Conservation (phyloP, 441 rosid species). For the Viola pubescens region DNA sequence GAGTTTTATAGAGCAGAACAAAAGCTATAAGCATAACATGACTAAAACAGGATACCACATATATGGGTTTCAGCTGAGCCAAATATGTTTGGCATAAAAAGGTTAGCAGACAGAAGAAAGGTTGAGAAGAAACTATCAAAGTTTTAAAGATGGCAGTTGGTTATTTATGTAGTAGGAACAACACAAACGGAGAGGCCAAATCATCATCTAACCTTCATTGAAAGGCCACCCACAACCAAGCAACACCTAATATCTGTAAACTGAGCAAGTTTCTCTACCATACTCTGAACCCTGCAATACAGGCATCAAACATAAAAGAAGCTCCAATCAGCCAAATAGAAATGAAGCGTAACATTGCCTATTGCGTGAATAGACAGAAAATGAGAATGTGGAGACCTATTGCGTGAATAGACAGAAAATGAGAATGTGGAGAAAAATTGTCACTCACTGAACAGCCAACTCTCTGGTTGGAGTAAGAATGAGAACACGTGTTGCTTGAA, state of each 20-base stretch:
- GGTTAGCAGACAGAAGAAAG: no score
- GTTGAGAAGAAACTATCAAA: no score
- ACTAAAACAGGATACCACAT: no score
- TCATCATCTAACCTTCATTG: slow-evolving; percentile 54
- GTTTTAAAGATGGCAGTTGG: no score
- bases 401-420: no score
- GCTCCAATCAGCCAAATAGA: no score
- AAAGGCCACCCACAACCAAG: slow-evolving; percentile 87
- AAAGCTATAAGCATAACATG: no score
- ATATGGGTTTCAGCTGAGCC: no score
- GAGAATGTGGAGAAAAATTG: background rate
- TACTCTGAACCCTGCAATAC: slow-evolving; percentile 79
- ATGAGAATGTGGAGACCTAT: no score
- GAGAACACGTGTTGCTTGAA: slow-evolving; percentile 72
- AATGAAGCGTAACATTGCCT: background rate
- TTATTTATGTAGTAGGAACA: background rate
- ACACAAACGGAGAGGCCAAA: background rate
- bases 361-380: no score
- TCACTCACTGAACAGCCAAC: slow-evolving; percentile 82
- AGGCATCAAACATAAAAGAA: background rate
- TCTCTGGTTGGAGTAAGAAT: slow-evolving; percentile 93
- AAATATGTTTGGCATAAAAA: no score
- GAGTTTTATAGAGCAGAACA: no score
- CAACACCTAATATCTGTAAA: slow-evolving; percentile 88
- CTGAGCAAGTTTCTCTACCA: slow-evolving; percentile 82